These are phyloP conservation scores for Penicillium expansum DNA, from an alignment of 2,329 filamentous ascomycete species.

Conservation along the genomic window DNA sequence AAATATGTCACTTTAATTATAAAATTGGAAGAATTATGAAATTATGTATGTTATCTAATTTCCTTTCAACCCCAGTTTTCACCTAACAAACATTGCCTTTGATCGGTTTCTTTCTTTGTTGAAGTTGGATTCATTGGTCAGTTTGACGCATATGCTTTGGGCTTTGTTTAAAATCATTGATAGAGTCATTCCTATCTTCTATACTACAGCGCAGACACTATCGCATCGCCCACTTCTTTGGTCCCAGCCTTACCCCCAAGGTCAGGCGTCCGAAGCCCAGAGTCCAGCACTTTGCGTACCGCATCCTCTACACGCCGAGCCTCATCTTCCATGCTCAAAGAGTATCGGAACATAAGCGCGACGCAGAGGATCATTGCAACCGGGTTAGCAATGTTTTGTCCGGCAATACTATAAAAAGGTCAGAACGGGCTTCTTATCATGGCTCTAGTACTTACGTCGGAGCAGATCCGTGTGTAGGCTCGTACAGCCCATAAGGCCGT, in stretches of 20 bases:
- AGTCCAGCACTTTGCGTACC: conserved; percentile 72
- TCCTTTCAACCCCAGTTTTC: not conserved
- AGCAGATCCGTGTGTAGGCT: conserved; percentile 76
- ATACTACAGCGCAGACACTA: conserved; percentile 64
- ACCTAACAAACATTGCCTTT: conserved; percentile 8
- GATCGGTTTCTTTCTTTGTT: not conserved
- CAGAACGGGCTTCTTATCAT: not conserved
- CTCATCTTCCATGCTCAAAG: conserved; percentile 71
- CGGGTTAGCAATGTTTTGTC: conserved; percentile 82
- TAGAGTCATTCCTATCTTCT: not conserved
- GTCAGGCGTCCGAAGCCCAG: conserved; percentile 72
- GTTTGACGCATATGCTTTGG: not conserved
- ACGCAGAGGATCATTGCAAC: conserved; percentile 84
- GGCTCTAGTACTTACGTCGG: conserved; percentile 29
- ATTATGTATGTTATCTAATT: not conserved
- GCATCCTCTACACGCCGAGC: conserved; percentile 75
- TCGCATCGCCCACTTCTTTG: conserved; percentile 70
- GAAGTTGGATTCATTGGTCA: not conserved
- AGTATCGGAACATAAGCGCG: conserved; percentile 92
- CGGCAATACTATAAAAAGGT: conserved; percentile 68
- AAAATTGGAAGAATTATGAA: not conserved
- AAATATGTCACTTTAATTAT: not conserved
- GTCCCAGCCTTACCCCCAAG: conserved; percentile 72
- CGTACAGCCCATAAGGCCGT: conserved; percentile 83
- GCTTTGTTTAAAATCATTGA: not conserved